Evolutionary conservation across 805 yeast species (phyloP).

Genomic region (Candida sphagnicola): DNA sequence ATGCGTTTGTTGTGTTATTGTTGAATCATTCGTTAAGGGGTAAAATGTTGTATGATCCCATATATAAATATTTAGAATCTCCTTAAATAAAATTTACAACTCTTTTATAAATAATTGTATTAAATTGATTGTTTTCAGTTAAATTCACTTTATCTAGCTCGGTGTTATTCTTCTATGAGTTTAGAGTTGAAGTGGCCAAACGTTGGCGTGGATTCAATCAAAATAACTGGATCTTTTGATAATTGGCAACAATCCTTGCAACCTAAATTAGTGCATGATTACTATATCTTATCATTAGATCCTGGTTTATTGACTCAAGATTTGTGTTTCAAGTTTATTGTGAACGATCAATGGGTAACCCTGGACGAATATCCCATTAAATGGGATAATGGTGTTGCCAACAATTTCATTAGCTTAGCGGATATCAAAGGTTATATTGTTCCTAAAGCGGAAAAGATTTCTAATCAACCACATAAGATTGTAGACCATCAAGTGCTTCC

Average conservation of each 20-base stretch:
- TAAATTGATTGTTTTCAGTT: too few species aligned
- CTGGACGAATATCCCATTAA: slow-evolving; percentile 3
- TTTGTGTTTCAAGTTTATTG: slow-evolving; percentile 34
- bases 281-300: slow-evolving; percentile 19
- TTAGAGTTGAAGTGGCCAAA: not conserved
- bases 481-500: not conserved
- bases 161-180: not conserved
- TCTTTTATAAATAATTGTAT: too few species aligned
- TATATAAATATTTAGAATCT: too few species aligned
- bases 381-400: slow-evolving; percentile 31
- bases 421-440: not conserved
- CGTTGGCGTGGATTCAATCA: slow-evolving; percentile 16
- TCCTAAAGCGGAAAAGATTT: too few species aligned
- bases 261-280: slow-evolving; percentile 9
- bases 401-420: slow-evolving; percentile 23
- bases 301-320: slow-evolving; percentile 16
- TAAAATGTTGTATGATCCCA: not conserved
- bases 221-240: slow-evolving; percentile 40
- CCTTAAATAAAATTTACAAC: too few species aligned
- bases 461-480: not conserved
- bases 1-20: too few species aligned
- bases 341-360: slow-evolving; percentile 30
- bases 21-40: not conserved
- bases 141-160: too few species aligned
- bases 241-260: slow-evolving; percentile 22